Evolutionary conservation across 1,139 yeast species (phyloP).

Genomic region (Groenewaldozyma sp.): DNA sequence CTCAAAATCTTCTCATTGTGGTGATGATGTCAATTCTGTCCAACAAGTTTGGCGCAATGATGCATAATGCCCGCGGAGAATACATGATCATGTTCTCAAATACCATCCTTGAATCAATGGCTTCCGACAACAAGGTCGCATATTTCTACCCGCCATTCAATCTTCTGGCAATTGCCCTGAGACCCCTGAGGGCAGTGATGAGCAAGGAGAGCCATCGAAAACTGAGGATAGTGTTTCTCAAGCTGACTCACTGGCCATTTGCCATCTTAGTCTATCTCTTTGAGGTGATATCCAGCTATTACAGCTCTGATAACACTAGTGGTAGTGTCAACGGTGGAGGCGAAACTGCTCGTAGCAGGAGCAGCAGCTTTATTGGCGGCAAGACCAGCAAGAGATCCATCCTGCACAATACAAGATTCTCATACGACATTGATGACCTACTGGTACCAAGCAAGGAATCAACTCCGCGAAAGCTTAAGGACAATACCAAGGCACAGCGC

Average conservation of each 20-base stretch:
- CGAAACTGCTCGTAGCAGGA: too few relatives aligned
- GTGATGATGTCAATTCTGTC: constrained; percentile 28
- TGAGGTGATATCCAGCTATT: constrained; percentile 12
- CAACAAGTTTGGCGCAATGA: constrained; percentile 25
- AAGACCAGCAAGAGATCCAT: too few relatives aligned
- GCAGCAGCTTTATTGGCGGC: too few relatives aligned
- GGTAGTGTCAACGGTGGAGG: too few relatives aligned
- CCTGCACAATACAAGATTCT: too few relatives aligned
- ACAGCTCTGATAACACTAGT: too few relatives aligned
- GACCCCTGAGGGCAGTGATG: constrained; percentile 24
- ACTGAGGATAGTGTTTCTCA: constrained; percentile 22
- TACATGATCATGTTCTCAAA: constrained; percentile 25
- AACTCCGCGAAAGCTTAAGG: too few relatives aligned
- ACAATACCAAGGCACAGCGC: too few relatives aligned
- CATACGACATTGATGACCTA: too few relatives aligned
- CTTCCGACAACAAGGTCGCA: constrained; percentile 27
- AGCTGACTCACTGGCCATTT: constrained; percentile 26
- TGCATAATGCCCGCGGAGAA: constrained; percentile 28
- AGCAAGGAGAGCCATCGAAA: constrained; percentile 20
- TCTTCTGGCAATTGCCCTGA: constrained; percentile 21
- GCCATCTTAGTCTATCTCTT: constrained; percentile 21
- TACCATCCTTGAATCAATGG: constrained; percentile 25
- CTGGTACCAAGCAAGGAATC: too few relatives aligned
- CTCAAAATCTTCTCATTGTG: constrained; percentile 25
- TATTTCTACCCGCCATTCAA: constrained; percentile 30